Base-by-base conservation (phyloP, 2,329 filamentous ascomycete genomes). In the Podosphaera xanthii region DNA sequence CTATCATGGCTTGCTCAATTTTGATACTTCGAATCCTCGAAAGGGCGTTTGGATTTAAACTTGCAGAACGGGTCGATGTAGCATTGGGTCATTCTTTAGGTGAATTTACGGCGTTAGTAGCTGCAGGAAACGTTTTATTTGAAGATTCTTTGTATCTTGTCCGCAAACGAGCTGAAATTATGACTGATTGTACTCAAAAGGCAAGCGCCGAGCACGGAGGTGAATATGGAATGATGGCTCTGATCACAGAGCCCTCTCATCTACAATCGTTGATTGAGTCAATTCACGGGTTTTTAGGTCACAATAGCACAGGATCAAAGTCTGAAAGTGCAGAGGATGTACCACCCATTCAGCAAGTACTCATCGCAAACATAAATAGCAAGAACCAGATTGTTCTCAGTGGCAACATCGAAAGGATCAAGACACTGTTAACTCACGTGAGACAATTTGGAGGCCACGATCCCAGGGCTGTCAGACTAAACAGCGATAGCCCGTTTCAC, bases 321-420 rank as follows among this genome's bases (percentile, higher is more conserved):
- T 77, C 78, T 59, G 84, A 89, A 69, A 82, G 79, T 64, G 78
- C 77, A 61, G 75, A 82, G 63, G 78, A 86, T 64, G 72, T 82
- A 36, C 84, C 86, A 22, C 81, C 87, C 2, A 88, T 94, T 59
- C 80, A 92, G 68, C 86, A 94, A 71, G 90, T 96, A 57, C 75
- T 85, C 64, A 89, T 97, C 65, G 91, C 89, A 61, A 96, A 97
- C 71, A 82, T 94, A 72, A 97, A 97, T 73, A 87, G 84, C 70
- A 92, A 89, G 73, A 95, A 95, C 69, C 91, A 97, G 73, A 94
- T 97, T 66, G 91, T 96, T 58, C 76, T 97, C 58, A 92, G 86
- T 68, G 91, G 91, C 42, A 91, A 83, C 70, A 83, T 96, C 58
- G 83, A 84, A 66, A 78, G 82, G 65, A 95, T 96, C 70, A 83